A percentile compares a stretch with the other conserved stretches of the same genome.
phyloP scores from a whole-genome alignment of 352 stramenopile genomes.

The Globisporangium acanthophoron region DNA sequence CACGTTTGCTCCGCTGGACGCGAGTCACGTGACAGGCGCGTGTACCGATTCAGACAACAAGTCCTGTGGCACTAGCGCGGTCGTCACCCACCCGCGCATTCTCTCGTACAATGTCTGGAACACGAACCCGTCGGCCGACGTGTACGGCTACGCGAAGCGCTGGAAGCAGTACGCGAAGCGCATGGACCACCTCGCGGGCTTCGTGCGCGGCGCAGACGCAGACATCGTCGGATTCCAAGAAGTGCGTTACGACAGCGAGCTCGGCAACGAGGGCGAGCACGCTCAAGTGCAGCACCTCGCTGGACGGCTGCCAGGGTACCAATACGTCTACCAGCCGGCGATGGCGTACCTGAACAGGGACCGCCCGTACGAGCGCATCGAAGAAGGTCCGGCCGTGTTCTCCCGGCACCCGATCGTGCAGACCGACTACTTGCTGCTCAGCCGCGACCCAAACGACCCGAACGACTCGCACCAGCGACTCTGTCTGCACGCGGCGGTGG shows the following conservation, averaged over 20 bases:
- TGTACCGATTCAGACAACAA: neutral
- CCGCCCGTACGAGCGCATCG: constrained; percentile 64
- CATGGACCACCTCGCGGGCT: constrained; percentile 60
- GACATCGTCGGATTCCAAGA: constrained; percentile 86
- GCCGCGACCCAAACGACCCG: constrained; percentile 70
- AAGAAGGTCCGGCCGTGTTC: constrained; percentile 80
- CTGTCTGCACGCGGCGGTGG: constrained; percentile 73
- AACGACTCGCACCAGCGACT: constrained; percentile 83
- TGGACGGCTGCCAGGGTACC: constrained; percentile 51
- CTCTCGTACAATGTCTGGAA: constrained; percentile 90
- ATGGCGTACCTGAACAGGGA: constrained; percentile 79
- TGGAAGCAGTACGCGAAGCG: constrained; percentile 76
- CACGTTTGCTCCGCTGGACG: constrained; percentile 34
- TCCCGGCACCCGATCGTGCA: constrained; percentile 75
- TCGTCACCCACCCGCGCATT: constrained; percentile 37
- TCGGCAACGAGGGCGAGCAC: constrained; percentile 54
- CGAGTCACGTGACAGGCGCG: no score
- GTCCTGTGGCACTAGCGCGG: neutral
- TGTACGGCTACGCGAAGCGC: constrained; percentile 48
- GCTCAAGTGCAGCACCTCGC: constrained; percentile 77
- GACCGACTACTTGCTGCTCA: constrained; percentile 79
- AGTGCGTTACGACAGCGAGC: constrained; percentile 78
- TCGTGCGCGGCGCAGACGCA: constrained; percentile 43
- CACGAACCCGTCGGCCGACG: constrained; percentile 71
- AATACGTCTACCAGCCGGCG: constrained; percentile 83